Base-by-base conservation (phyloP, 805 yeast genomes). In the Sugiyamaella valdiviana region DNA sequence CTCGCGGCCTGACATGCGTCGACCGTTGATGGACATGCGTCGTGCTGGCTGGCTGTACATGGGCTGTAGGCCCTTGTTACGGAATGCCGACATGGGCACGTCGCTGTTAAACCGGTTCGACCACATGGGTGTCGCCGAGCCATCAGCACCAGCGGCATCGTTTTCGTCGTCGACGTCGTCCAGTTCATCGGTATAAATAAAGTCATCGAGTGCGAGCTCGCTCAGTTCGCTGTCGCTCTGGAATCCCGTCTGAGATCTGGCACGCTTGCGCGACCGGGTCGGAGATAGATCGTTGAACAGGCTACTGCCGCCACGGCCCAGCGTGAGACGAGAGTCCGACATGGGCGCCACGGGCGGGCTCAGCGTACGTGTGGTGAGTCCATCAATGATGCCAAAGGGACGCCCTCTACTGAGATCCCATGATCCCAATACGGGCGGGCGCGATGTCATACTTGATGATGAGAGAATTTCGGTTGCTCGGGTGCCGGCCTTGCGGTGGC, bases 301-400 rank as follows among this genome's bases (percentile, higher is more conserved):
- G 36, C 36, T 38, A 5, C 35, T 15, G 26, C 19, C 26, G 23
- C 40, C 26, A 20, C 39, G 54, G 43, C 29, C 29, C 19, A 23
- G 49, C 20, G 47, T 39, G 10, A 39, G 50, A 16, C 48, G 22
- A 52, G 51, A 24, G 40, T 45, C 44, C 22, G 36, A 41, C n/a
- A 15, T 3, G n/a, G 52, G 40, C 23, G 51, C 37, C 51, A 57
- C 57, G 38, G 74, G 71, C 3, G 85, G 83, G 54, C 79, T 70
- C 53, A 91, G 70, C 1, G 95, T 83, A 48, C 96, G 75, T 0
- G 98, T 93, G 0, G 95, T 82, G 24, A 87, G 75, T 4, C 99
- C 99, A 64, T 91, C 98, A 60, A 91, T 91, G 50, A 91, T 88
- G 19, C 96, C 95, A 65, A 85, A 88, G 1, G 96, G 96, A 58